A percentile compares a stretch with the other conserved stretches of the same genome.
phyloP scores from a whole-genome alignment of 2,329 filamentous ascomycete species.

The Onygena corvina region DNA sequence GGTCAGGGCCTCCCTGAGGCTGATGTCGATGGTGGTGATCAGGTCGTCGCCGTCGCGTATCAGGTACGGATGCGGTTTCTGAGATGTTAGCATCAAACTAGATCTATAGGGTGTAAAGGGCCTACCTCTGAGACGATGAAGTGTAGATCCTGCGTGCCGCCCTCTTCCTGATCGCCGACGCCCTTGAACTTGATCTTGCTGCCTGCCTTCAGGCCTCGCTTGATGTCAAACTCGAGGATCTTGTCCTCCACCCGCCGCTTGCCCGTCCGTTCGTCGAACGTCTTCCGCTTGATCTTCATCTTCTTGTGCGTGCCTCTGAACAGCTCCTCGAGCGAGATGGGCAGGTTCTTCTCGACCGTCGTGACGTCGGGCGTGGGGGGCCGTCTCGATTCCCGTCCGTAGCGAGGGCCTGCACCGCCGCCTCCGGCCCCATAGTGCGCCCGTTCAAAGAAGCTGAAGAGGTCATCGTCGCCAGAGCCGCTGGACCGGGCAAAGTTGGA shows the following conservation, averaged over 20 bases:
- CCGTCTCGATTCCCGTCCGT: constrained; percentile 19
- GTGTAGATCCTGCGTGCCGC: constrained; percentile 87
- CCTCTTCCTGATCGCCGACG: constrained; percentile 95
- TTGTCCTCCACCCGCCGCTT: constrained; percentile 81
- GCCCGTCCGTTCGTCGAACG: constrained; percentile 65
- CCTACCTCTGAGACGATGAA: constrained; percentile 89
- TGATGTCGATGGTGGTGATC: constrained; percentile 62
- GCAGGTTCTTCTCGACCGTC: constrained; percentile 73
- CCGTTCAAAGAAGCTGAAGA: constrained; percentile 44
- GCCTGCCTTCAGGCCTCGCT: constrained; percentile 86
- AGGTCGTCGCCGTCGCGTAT: constrained; percentile 82
- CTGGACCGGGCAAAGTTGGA: constrained; percentile 61
- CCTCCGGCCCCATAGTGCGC: constrained; percentile 31
- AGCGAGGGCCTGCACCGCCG: constrained; percentile 24
- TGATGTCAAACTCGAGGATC: constrained; percentile 88
- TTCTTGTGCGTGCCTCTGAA: constrained; percentile 84
- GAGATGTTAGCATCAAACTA: constrained; percentile 8
- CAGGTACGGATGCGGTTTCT: constrained; percentile 82
- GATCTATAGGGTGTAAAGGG: neutral
- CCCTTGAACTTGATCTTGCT: constrained; percentile 98
- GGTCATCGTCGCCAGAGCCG: constrained; percentile 42
- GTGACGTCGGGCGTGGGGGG: constrained; percentile 67
- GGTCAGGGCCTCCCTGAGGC: constrained; percentile 85
- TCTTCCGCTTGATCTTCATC: constrained; percentile 97
- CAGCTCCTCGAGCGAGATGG: constrained; percentile 75